Percentiles rank a stretch among this genome's conserved stretches.
These are phyloP conservation scores for Crithidia acanthocephali DNA, from an alignment of 208 protist genomes.

Conservation along the genomic window DNA sequence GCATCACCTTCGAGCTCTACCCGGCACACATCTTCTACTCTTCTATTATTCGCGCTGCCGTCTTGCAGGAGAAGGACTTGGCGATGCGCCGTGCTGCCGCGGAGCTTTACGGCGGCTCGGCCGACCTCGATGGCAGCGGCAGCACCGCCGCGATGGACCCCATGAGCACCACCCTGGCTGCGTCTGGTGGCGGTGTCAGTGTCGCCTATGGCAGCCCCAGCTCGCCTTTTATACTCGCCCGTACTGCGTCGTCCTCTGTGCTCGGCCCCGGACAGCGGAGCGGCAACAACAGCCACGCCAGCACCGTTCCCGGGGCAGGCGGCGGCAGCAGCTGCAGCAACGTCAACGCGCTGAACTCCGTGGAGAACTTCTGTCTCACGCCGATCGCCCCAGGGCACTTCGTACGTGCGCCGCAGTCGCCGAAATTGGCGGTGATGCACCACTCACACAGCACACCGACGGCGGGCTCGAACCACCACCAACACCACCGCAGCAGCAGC, in stretches of 20 bases:
- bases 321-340: background rate
- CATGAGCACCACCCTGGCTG: background rate
- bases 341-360: background rate
- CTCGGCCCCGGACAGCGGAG: background rate
- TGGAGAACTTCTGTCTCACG: conserved; percentile 29
- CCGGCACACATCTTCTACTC: conserved; percentile 55
- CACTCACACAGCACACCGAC: conserved; percentile 11
- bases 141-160: background rate
- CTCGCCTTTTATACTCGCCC: conserved; percentile 20
- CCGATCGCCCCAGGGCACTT: conserved; percentile 31
- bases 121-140: conserved; percentile 12
- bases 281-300: conserved; percentile 3
- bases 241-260: conserved; percentile 20
- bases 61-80: conserved; percentile 64
- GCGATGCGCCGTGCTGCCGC: conserved; percentile 34
- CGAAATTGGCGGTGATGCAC: conserved; percentile 13
- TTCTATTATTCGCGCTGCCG: conserved; percentile 28
- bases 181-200: background rate
- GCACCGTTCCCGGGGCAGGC: background rate
- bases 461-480: background rate
- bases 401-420: conserved; percentile 10
- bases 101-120: conserved; percentile 37
- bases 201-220: background rate
- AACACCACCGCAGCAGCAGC: background rate
- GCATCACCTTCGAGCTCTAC: conserved; percentile 57